Evolutionary conservation across 768 basidiomycete genomes (phyloP), one percentile per base, ranked within the genome.

Genomic region (Leucosporidium creatinivorum): DNA sequence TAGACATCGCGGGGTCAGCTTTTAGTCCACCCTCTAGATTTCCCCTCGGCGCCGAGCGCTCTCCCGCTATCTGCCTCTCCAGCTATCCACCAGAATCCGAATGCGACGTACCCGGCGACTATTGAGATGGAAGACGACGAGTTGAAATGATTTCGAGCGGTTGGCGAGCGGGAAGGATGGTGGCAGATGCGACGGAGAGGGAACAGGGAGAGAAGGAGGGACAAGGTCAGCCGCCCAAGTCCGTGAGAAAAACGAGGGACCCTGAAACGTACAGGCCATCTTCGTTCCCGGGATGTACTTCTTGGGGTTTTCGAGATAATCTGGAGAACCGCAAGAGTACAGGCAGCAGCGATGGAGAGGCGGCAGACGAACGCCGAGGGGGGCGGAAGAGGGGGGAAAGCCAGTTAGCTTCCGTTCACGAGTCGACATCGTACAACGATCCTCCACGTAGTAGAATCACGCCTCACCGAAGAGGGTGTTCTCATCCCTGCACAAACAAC

Each of bases 281-380:
- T 71, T 71, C 66, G 66, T 71, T 15, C 70, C 70, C 28, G 70
- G 70, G 51, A 71, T 71, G 63, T 67, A 89, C 90, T 94, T 94
- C 84, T 98, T 97, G 70, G 93, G 93, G 84, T 96, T 92, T 81
- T 92, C 89, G 62, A 91, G 86, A 59, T 58, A 55, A 18, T 17
- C 12, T 39, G 21, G 25, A 26, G 18, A 44, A 44, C 39, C 39
- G 39, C 39, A 44, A 19, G 7, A 1, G 13, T 12, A 28, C 10
- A n/a, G 55, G 30, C 1, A 56, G 55, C 21, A 30, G 18, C 12
- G 36, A 21, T 10, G 1, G 44, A 21, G 12, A 9, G 15, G 9
- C 17, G 25, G 30, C n/a, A 25, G n/a, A 13, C 39, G 39, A 44
- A 44, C 8, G 39, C 8, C 10, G 39, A 8, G 15, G n/a, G 57